Evolutionary conservation across 2,329 filamentous ascomycete species (phyloP), one percentile per base, ranked within the genome.

Genomic region (Apiospora phragmitis): DNA sequence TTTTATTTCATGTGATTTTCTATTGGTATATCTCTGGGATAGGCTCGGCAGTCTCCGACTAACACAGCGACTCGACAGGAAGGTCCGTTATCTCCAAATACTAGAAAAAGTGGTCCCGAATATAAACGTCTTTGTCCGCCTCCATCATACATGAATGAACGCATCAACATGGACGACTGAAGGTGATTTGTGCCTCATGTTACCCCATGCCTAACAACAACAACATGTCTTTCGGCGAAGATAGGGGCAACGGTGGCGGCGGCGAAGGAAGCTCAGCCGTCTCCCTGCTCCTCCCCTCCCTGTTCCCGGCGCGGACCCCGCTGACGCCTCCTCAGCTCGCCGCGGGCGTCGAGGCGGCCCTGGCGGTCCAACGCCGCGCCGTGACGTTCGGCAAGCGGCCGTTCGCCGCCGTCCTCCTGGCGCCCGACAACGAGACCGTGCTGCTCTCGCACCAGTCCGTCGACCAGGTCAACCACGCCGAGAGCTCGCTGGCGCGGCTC

Each of bases 391-490:
- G 79, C 68, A 87, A 87, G 76, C 79, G 85, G 7, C 86, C 86
- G 4, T 88, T 87, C 73, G 83, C 82, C 11, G 85, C 83, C 1
- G 80, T 84, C 41, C 80, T 88, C 14, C 75, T 87, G 1, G 85
- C 78, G 0, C 85, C 86, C 0, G 84, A 87, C 77, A 85, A 87
- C 73, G 78, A 80, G 73, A 86, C 84, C 0, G 78, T 85, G 26
- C 77, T 88, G 1, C 79, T 86, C 67, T 81, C 81, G 42, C 86
- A 87, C 72, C 83, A 84, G 74, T 86, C 84, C 32, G 80, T 88
- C 41, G 85, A 85, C 49, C 85, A 87, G 73, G 84, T 88, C 67
- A 84, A 87, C 72, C 86, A 88, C 73, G 85, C 86, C 21, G 86
- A 88, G 76, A 82, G 81, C 67, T 83, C 83, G 55, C 80, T 88